Base-by-base conservation (phyloP, 139 green algal genomes). In the Dunaliella sp. region DNA sequence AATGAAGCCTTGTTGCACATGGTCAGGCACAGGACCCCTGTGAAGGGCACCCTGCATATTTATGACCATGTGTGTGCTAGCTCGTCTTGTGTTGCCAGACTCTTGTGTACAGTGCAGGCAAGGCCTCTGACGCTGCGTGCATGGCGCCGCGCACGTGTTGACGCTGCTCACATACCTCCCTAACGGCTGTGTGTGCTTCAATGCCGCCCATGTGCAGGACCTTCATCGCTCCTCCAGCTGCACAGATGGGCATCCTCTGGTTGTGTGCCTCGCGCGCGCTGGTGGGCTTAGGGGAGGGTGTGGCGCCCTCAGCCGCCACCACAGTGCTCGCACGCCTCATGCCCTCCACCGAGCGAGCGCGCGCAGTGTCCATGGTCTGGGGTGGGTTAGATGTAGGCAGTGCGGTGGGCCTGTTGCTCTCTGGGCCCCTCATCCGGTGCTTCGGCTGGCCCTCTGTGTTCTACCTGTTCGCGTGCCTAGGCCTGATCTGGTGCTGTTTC, bases 371-470 rank as follows among this genome's bases (percentile, higher is more conserved):
- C 32, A 92, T 92, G 1, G 96, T 99, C 3, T 99, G 99, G 91
- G 96, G 96, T 37, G 96, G 96, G 24, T 90, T 99, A 79, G 97
- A 99, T 84, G 91, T 99, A 1, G 97, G 97, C 79, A 93, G 65
- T 26, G 93, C 92, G 2, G 89, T 98, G 0, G 96, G 96, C 3
- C 88, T 98, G 84, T 87, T 98, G 82, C 84, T 98, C n/a, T 96
- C 92, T 80, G 95, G 95, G 0, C 96, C 96, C 0, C 87, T 98
- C 22, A 99, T 99, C 79, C 80, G 91, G 26, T 87, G 86, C 77
- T 96, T 96, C 38, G 96, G 97, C 77, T 99, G 97, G 97, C 92
- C 95, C 22, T 96, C 89, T 1, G 97, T 99, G 31, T 99, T 99
- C 90, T 98, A 98, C 88, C 85, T 98, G 2, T 99, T 99, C 90